A percentile compares a stretch with the other conserved stretches of the same genome.
Conservation (phyloP, 2,329 filamentous ascomycete species). For the Emergomyces orientalis region DNA sequence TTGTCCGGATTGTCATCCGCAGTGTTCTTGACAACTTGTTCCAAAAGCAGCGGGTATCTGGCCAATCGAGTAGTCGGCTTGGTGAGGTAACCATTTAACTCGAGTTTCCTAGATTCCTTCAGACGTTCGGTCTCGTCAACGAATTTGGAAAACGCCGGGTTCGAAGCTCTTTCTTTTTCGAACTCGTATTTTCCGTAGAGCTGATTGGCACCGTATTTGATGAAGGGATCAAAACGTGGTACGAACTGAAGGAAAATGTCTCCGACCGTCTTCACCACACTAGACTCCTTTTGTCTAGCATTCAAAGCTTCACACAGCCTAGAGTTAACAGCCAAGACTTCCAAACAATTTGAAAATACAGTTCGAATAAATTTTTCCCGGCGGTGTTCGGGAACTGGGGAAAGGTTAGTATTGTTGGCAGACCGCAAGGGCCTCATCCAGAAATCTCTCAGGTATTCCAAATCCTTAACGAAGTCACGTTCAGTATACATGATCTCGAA, state of each 20-base stretch:
- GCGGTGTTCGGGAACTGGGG: constrained; percentile 78
- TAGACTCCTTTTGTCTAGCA: constrained; percentile 77
- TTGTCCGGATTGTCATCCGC: constrained; percentile 82
- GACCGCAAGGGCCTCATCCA: constrained; percentile 90
- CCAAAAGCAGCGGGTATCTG: constrained; percentile 82
- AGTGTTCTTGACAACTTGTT: constrained; percentile 86
- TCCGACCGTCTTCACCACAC: constrained; percentile 79
- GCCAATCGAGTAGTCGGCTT: constrained; percentile 94
- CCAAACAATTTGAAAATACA: constrained; percentile 92
- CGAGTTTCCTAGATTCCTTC: constrained; percentile 92
- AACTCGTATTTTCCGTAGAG: constrained; percentile 97
- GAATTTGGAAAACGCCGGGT: constrained; percentile 76
- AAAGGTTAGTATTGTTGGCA: constrained; percentile 52
- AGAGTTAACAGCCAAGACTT: constrained; percentile 87
- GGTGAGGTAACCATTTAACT: constrained; percentile 93
- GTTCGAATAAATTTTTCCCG: constrained; percentile 85
- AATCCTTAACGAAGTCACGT: constrained; percentile 95
- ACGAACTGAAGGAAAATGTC: constrained; percentile 92
- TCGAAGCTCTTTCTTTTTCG: constrained; percentile 84
- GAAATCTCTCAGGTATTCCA: constrained; percentile 95
- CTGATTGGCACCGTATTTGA: constrained; percentile 91
- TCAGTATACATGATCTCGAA: constrained; percentile 99
- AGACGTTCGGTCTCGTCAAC: constrained; percentile 93
- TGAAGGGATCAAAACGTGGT: constrained; percentile 89
- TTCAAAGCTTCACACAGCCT: constrained; percentile 82